Evolutionary conservation across 371 early-diverging fungal species (phyloP), one percentile per base, ranked within the genome.

Genomic region (Syncephalastrum monosporum): DNA sequence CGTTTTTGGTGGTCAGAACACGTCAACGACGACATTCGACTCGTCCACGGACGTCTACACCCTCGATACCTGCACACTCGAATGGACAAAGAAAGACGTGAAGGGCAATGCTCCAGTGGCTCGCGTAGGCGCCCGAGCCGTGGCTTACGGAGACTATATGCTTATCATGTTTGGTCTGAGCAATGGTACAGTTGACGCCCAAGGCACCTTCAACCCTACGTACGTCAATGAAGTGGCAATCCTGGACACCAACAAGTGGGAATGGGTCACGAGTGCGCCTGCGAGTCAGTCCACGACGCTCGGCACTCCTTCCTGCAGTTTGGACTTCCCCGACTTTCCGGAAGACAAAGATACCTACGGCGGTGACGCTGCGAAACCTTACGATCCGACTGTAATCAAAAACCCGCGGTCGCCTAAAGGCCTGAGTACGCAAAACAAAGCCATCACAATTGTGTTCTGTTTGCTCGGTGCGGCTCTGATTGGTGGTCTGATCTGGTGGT

Each of bases 51-150:
- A 74, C 41, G 52, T 78, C 0, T 78, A 67, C 46, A 63, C 67
- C 2, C 56, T 78, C 7, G 71, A 78, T 54, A 72, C 75, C 1
- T 78, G 73, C 19, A 71, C 56, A 1, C 47, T 78, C n/a, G 47
- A 60, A 12, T 78, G 78, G 78, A 49, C 63, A 4, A 68, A 72
- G 15, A 59, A 66, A 25, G 48, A 53, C 5, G 57, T 67, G 1
- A 23, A 53, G 2, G 74, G 71, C 8, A 58, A 45, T 8, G 49
- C 62, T n/a, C 75, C 78, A 12, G 55, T 52, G 16, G 45, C 64
- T n/a, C 63, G 75, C 42, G 67, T 61, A 43, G 64, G 55, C 7
- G 75, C 74, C 53, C 62, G 51, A 42, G 73, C 73, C 1, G 51
- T 67, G 17, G 63, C 56, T 19, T 58, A 68, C 42, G 73, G 69